Base-by-base conservation (phyloP, 768 basidiomycete genomes). In the Boletus fagicola region DNA sequence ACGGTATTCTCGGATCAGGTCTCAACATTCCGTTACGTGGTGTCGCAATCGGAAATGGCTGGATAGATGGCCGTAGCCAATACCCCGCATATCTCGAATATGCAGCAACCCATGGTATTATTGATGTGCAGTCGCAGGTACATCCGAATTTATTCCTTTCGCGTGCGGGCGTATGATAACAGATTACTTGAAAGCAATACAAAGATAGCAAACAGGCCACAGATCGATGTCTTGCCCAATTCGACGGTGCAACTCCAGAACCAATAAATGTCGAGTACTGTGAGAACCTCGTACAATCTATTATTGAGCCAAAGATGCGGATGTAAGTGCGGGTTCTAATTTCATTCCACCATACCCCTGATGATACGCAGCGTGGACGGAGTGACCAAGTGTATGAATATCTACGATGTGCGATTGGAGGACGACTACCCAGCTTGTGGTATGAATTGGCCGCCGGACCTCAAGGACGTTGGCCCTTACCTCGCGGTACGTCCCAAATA, bases 371-470 rank as follows among this genome's bases (percentile, higher is more conserved):
- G 91, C 38, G 77, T 86, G 42, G 78, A 92, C 51, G 90, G 85
- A 12, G 75, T 79, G 60, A 74, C 80, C 28, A 86, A 85, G 75
- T 99, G 97, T 69, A 76, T 95, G 59, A 99, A 99, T 69, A 84
- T 98, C 39, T 99, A 99, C 64, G 97, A 99, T 67, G 83, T 98
- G 15, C 89, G 97, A 26, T 75, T 89, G n/a, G 86, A 90, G 53
- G 97, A 99, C 68, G 80, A 81, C 13, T 75, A 70, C 36, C 97
- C 97, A 18, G 88, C 84, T 1, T 99, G 97, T 71, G 97, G 96
- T 3, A 91, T 96, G 93, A 96, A 94, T 74, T 99, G 95, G 96
- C 96, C 95, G 8, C 86, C 87, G 35, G 92, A 94, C 65, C 84
- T 98, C 48, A 72, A 78, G 4, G 82, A 85, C 47, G 76, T 98